phyloP scores from a whole-genome alignment of 495 filamentous ascomycete genomes.

The Podospora comata region DNA sequence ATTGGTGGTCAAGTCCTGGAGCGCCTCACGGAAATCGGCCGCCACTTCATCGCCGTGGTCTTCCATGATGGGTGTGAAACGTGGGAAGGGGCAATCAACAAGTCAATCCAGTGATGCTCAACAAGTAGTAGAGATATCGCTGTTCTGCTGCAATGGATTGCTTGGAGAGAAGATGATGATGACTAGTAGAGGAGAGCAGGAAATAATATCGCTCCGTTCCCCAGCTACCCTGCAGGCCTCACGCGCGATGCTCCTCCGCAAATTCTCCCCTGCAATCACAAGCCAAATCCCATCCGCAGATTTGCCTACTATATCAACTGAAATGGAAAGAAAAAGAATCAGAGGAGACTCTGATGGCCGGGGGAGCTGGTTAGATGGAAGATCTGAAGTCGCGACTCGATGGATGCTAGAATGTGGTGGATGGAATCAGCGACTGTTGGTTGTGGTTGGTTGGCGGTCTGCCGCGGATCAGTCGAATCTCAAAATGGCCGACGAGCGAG shows the following conservation, averaged over 20 bases:
- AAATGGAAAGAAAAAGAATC: not conserved
- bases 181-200: not conserved
- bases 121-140: not conserved
- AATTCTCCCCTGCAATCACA: not conserved
- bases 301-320: not conserved
- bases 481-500: not conserved
- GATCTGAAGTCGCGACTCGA: not conserved
- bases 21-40: conserved; percentile 87
- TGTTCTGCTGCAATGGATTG: not conserved
- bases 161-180: conserved; percentile 3
- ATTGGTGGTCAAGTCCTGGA: conserved; percentile 86
- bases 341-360: not conserved
- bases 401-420: not conserved
- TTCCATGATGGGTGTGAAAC: conserved; percentile 53
- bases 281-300: not conserved
- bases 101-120: conserved; percentile 1
- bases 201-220: not conserved
- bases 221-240: not conserved
- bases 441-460: not conserved
- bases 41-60: conserved; percentile 83
- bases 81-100: conserved; percentile 1
- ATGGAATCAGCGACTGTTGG: not conserved
- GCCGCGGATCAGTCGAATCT: not conserved
- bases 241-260: not conserved
- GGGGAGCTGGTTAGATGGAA: not conserved